Evolutionary conservation across 2,329 filamentous ascomycete genomes (phyloP).

Genomic region (Claviceps pusilla): DNA sequence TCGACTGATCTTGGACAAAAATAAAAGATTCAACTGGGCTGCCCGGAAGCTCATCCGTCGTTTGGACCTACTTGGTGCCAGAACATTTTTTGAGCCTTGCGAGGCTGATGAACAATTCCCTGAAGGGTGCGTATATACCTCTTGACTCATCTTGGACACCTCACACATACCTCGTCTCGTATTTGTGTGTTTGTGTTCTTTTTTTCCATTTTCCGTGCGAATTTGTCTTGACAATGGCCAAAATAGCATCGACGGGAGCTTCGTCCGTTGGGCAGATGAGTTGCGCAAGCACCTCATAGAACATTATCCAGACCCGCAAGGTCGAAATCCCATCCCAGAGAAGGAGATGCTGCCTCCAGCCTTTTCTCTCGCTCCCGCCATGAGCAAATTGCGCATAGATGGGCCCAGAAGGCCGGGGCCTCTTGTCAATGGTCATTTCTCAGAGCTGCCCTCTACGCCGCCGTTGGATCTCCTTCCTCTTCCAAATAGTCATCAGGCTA

Average conservation of each 20-base stretch:
- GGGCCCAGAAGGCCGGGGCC: not conserved
- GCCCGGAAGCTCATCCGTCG: constrained; percentile 77
- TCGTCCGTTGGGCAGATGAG: constrained; percentile 59
- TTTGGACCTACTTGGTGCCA: constrained; percentile 67
- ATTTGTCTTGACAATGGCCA: not conserved
- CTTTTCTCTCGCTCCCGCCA: constrained; percentile 27
- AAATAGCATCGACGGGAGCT: constrained; percentile 61
- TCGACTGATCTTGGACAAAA: not conserved
- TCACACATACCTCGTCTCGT: not conserved
- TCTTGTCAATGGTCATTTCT: constrained; percentile 6
- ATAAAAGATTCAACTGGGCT: constrained; percentile 72
- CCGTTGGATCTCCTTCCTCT: constrained; percentile 35
- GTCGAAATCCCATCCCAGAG: constrained; percentile 54
- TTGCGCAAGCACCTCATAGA: constrained; percentile 53
- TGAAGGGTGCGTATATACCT: constrained; percentile 50
- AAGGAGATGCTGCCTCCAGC: constrained; percentile 62
- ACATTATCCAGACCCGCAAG: constrained; percentile 53
- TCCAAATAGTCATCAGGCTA: constrained; percentile 39
- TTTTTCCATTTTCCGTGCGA: not conserved
- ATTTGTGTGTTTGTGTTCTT: not conserved
- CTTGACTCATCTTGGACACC: constrained; percentile 13
- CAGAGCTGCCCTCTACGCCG: constrained; percentile 11
- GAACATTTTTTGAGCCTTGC: constrained; percentile 58
- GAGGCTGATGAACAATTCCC: constrained; percentile 90
- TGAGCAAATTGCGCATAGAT: constrained; percentile 4